Base-by-base conservation (phyloP, 2,329 filamentous ascomycete species). In the Lanzia echinophila region DNA sequence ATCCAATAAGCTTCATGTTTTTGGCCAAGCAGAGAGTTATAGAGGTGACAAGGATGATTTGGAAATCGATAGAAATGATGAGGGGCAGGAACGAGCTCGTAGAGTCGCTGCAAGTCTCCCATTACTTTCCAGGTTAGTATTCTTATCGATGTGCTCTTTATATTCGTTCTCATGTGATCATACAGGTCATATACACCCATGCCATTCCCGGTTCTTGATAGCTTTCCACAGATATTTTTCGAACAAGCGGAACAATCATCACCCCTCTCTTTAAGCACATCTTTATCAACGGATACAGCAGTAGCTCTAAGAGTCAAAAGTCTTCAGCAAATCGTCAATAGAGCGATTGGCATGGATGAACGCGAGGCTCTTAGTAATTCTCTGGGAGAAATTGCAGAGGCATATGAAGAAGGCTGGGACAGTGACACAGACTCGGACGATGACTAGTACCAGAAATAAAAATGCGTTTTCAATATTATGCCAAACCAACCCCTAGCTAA, bases 381-480 rank as follows among this genome's bases (percentile, higher is more conserved):
- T 12, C 75, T 99, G 38, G 83, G 87, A 22, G 86, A 88, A 56
- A 84, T 97, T 63, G 86, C 87, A 1, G 91, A 96, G 65, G 88
- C 88, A 56, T 97, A 96, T 68, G 84, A 89, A 62, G 88, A 94
- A 57, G 90, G 90, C 1, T 96, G 89, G 88, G 84, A 83, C 12
- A 90, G 86, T 64, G 89, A 84, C 22, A 86, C 82, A 55, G 87
- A 88, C 62, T 78, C 83, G 8, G 84, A 89, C 55, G 85, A 89
- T 57, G 65, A 68, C 53, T 66, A 65, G 39, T 33, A 32, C 19
- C 22, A 33, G 15, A 11, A 10, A 24, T 3, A 42, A 42, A 42
- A 42, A 12, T 10, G 2, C 3, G 11, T 42, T 15, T 19, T 15
- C 8, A 19, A 19, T 42, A 6, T 2, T 15, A 19, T 42, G 39